phyloP scores from a whole-genome alignment of 148 eudicot genomes.

The Rhododendron henanense region DNA sequence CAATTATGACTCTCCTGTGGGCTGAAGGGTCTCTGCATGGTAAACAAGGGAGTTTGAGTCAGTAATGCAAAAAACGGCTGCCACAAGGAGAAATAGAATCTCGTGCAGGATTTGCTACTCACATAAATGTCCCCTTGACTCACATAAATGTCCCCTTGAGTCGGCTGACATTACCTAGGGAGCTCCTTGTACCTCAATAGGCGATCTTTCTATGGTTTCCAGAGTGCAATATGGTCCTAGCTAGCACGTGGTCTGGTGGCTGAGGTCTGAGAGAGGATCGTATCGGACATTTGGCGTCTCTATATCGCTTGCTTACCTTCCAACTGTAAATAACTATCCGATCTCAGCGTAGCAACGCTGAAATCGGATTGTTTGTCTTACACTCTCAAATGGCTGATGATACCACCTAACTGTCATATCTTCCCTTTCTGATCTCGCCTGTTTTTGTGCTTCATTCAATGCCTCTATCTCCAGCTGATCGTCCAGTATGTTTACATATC shows the following conservation, averaged over 20 bases:
- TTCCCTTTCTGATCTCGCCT: neutral
- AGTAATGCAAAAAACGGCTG: neutral
- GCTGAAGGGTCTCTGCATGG: neutral
- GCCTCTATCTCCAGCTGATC: neutral
- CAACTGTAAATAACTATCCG: neutral
- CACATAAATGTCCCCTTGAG: neutral
- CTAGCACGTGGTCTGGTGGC: neutral
- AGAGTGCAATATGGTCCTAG: neutral
- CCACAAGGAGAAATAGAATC: neutral
- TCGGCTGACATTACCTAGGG: neutral
- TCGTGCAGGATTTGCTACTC: neutral
- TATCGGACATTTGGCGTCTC: neutral
- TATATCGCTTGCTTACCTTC: neutral
- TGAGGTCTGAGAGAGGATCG: neutral
- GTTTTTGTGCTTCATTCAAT: neutral
- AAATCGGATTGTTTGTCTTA: neutral
- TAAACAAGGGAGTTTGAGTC: neutral
- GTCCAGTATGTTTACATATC: neutral
- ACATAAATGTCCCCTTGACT: neutral
- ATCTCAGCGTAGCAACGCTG: neutral
- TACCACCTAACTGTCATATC: neutral
- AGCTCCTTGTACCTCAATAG: neutral
- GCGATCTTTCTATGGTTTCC: neutral
- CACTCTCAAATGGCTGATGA: neutral
- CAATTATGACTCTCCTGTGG: neutral